Conservation (phyloP, 2,329 filamentous ascomycete species). For the Pezicula rhizophila region DNA sequence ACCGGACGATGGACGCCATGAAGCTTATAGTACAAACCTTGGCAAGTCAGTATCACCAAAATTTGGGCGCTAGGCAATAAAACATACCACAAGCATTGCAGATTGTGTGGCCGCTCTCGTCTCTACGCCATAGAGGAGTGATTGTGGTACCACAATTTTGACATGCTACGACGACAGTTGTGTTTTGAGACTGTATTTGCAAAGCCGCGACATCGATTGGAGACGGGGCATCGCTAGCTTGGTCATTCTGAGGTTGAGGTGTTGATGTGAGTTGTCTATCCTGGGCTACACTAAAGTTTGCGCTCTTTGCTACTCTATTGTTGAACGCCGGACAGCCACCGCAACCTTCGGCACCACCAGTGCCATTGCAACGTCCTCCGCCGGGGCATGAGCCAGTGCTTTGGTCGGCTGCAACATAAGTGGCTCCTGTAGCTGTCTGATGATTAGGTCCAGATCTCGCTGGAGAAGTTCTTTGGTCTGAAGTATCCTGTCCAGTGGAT, state of each 20-base stretch:
- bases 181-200: constrained; percentile 36
- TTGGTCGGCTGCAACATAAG: constrained; percentile 72
- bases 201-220: constrained; percentile 46
- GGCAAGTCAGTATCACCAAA: constrained; percentile 8
- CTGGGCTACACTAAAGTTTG: constrained; percentile 55
- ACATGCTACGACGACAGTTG: constrained; percentile 75
- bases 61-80: background rate
- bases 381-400: constrained; percentile 88
- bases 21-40: constrained; percentile 88
- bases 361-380: constrained; percentile 91
- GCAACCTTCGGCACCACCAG: constrained; percentile 89
- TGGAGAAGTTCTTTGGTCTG: constrained; percentile 22
- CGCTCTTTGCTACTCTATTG: constrained; percentile 86
- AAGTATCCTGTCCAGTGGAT: constrained; percentile 16
- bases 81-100: constrained; percentile 94
- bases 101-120: constrained; percentile 92
- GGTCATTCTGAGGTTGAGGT: constrained; percentile 19
- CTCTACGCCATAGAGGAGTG: constrained; percentile 89
- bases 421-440: constrained; percentile 44
- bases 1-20: constrained; percentile 89
- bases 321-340: constrained; percentile 96
- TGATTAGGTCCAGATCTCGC: constrained; percentile 27
- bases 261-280: constrained; percentile 17
- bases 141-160: constrained; percentile 97
- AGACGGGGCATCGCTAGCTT: constrained; percentile 26